Evolutionary conservation across 2,329 filamentous ascomycete genomes (phyloP).

Genomic region (Scedosporium aurantiacum): DNA sequence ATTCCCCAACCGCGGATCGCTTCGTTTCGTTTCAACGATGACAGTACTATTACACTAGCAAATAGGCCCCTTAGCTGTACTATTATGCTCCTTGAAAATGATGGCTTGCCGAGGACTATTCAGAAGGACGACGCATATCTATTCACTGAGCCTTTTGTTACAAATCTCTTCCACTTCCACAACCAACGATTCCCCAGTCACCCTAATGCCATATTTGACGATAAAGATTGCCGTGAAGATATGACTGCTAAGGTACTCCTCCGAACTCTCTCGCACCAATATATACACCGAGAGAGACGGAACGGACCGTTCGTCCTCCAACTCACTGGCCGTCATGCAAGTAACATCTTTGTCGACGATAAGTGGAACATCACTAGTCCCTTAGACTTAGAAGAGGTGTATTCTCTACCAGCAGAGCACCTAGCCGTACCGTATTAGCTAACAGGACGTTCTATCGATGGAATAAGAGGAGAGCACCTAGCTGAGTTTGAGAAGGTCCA

Average conservation of each 20-base stretch:
- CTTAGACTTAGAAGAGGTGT: slow-evolving; percentile 24
- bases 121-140: slow-evolving; percentile 16
- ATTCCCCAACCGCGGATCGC: slow-evolving; percentile 18
- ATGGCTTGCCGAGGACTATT: slow-evolving; percentile 19
- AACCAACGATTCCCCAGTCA: slow-evolving; percentile 15
- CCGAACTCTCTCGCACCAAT: slow-evolving; percentile 13
- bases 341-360: slow-evolving; percentile 24
- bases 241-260: slow-evolving; percentile 18
- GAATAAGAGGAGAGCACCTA: slow-evolving; percentile 2
- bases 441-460: slow-evolving; percentile 10
- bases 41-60: slow-evolving; percentile 18
- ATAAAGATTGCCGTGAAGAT: slow-evolving; percentile 18
- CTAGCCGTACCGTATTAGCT: slow-evolving; percentile 14
- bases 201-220: slow-evolving; percentile 14
- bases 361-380: slow-evolving; percentile 22
- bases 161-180: slow-evolving; percentile 17
- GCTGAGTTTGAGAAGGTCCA: background rate
- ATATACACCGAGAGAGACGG: slow-evolving; percentile 14
- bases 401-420: slow-evolving; percentile 16
- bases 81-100: slow-evolving; percentile 21
- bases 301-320: slow-evolving; percentile 18
- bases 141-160: slow-evolving; percentile 16
- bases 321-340: slow-evolving; percentile 20
- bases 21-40: slow-evolving; percentile 16
- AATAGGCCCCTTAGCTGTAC: slow-evolving; percentile 19